phyloP scores from a whole-genome alignment of 208 protist genomes.

The Leishmania turanica region DNA sequence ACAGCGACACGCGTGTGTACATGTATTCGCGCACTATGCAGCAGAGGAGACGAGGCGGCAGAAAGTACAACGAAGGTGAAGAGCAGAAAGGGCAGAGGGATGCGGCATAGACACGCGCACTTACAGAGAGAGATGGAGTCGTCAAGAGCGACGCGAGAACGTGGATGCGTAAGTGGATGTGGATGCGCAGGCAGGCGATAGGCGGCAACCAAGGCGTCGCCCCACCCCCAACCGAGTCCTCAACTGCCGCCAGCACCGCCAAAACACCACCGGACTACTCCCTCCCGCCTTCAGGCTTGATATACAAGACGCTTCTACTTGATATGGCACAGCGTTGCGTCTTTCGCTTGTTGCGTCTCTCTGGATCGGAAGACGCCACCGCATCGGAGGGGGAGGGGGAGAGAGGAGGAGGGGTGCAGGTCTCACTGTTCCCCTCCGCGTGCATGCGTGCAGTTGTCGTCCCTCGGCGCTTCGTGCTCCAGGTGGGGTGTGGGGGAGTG shows the following conservation, averaged over 20 bases:
- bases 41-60: not conserved
- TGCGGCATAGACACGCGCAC: not conserved
- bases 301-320: not conserved
- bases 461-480: not conserved
- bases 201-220: not conserved
- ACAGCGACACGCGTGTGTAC: not conserved
- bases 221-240: not conserved
- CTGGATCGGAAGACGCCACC: not conserved
- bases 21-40: not conserved
- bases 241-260: not conserved
- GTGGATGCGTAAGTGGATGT: not conserved
- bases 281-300: not conserved
- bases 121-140: not conserved
- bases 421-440: not conserved
- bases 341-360: not conserved
- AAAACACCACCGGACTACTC: not conserved
- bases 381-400: not conserved
- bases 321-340: not conserved
- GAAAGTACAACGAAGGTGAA: not conserved
- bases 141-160: not conserved
- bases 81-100: not conserved
- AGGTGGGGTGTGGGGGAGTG: not conserved
- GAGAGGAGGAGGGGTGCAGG: no score
- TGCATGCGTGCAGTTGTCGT: not conserved
- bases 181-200: not conserved